Conservation (phyloP, 495 filamentous ascomycete genomes). For the Penicillium lagena region DNA sequence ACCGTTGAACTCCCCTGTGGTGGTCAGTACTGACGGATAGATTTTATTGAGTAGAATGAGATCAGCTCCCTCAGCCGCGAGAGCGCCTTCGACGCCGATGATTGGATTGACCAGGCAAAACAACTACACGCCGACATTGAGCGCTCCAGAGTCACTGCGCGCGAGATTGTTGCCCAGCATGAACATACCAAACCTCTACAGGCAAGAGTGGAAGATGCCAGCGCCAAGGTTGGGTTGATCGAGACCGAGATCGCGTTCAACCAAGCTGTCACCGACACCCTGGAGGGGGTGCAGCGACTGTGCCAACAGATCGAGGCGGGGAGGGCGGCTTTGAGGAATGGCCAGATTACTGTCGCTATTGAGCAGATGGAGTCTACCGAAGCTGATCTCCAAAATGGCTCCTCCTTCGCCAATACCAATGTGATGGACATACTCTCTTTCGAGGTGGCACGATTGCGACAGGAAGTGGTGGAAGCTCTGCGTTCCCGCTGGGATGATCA, state of each 20-base stretch:
- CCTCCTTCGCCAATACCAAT: slow-evolving; percentile 31
- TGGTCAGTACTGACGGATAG: neutral
- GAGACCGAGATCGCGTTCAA: slow-evolving; percentile 74
- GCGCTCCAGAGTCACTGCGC: slow-evolving; percentile 61
- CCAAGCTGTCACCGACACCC: slow-evolving; percentile 52
- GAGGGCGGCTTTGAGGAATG: slow-evolving; percentile 40
- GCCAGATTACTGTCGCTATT: slow-evolving; percentile 46
- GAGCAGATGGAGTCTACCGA: slow-evolving; percentile 52
- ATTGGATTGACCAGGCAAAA: slow-evolving; percentile 78
- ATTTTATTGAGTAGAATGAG: slow-evolving; percentile 44
- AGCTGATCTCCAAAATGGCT: slow-evolving; percentile 27
- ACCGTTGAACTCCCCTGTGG: too few species aligned
- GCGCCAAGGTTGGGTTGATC: slow-evolving; percentile 63
- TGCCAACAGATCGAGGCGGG: slow-evolving; percentile 35
- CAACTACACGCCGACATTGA: slow-evolving; percentile 78
- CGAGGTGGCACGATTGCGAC: slow-evolving; percentile 23
- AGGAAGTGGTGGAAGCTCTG: slow-evolving; percentile 26
- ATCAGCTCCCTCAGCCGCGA: slow-evolving; percentile 67
- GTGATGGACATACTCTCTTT: slow-evolving; percentile 30
- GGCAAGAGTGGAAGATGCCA: slow-evolving; percentile 55
- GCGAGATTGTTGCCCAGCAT: slow-evolving; percentile 66
- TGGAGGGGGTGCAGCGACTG: slow-evolving; percentile 51
- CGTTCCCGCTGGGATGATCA: slow-evolving; percentile 40
- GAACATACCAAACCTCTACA: slow-evolving; percentile 56
- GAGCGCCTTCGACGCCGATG: slow-evolving; percentile 68